Percentiles rank a stretch among this genome's conserved stretches.
phyloP scores from a whole-genome alignment of 192 early-diverging fungal genomes.

The Rhizophagus prolifer region DNA sequence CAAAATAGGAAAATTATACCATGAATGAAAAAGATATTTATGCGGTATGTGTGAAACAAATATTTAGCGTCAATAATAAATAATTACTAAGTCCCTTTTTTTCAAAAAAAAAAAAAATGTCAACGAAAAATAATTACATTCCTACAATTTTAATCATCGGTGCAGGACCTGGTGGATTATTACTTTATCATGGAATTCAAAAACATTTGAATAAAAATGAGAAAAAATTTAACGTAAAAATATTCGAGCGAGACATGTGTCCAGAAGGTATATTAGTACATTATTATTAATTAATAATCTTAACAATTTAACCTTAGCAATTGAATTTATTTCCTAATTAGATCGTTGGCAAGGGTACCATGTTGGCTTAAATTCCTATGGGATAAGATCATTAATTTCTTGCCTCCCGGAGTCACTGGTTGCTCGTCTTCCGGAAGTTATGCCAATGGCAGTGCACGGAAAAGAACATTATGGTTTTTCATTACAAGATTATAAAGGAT shows the following conservation, averaged over 20 bases:
- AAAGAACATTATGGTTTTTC: background rate
- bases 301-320: too few relatives aligned
- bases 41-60: too few relatives aligned
- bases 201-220: background rate
- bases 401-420: background rate
- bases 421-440: background rate
- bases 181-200: background rate
- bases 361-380: background rate
- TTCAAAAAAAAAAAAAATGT: too few relatives aligned
- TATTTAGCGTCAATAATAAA: too few relatives aligned
- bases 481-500: conserved; percentile 1
- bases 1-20: too few relatives aligned
- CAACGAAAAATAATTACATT: background rate
- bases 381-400: background rate
- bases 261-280: conserved; percentile 15
- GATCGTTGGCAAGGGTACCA: conserved; percentile 2
- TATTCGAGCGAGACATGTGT: conserved; percentile 8
- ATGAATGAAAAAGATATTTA: too few relatives aligned
- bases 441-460: background rate
- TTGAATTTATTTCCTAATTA: too few relatives aligned
- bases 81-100: too few relatives aligned
- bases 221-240: conserved; percentile 15
- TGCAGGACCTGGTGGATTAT: conserved; percentile 1
- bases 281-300: too few relatives aligned
- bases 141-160: conserved; percentile 11